Evolutionary conservation across 805 yeast genomes (phyloP).

Genomic region (Lachancea sp.): DNA sequence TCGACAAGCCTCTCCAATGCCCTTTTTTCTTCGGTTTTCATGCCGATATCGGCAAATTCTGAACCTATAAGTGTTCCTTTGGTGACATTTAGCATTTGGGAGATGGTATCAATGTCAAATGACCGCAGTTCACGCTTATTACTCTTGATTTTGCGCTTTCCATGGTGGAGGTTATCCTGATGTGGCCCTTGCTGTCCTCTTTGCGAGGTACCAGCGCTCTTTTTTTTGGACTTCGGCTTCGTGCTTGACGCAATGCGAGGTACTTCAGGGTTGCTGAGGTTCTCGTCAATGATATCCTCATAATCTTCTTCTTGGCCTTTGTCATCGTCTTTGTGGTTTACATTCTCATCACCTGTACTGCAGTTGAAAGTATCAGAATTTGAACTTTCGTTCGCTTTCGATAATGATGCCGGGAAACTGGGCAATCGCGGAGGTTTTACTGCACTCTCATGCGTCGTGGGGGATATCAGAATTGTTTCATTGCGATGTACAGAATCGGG

Average conservation of each 20-base stretch:
- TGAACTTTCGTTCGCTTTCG: not conserved
- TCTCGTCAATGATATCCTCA: conserved; percentile 17
- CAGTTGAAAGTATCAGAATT: not conserved
- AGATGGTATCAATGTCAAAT: conserved; percentile 32
- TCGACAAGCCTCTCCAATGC: conserved; percentile 82
- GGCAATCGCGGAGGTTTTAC: conserved; percentile 8
- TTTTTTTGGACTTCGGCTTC: conserved; percentile 1
- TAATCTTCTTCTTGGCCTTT: no score
- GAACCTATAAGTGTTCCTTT: conserved; percentile 40
- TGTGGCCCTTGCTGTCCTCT: conserved; percentile 1
- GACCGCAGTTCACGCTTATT: conserved; percentile 16
- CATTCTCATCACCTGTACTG: no score
- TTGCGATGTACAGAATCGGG: conserved; percentile 3
- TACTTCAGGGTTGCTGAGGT: not conserved
- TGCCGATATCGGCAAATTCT: conserved; percentile 67
- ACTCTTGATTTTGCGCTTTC: conserved; percentile 4
- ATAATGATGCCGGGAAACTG: conserved; percentile 3
- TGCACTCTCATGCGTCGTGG: not conserved
- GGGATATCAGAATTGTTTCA: conserved; percentile 2
- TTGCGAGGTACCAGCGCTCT: conserved; percentile 1
- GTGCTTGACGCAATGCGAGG: not conserved
- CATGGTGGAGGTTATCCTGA: not conserved
- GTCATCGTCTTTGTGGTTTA: conserved; percentile 14
- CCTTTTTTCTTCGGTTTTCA: conserved; percentile 70
- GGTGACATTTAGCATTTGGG: conserved; percentile 35